These are phyloP conservation scores for Solanum paucissectum DNA, from an alignment of 257 asterid species.

Conservation along the genomic window DNA sequence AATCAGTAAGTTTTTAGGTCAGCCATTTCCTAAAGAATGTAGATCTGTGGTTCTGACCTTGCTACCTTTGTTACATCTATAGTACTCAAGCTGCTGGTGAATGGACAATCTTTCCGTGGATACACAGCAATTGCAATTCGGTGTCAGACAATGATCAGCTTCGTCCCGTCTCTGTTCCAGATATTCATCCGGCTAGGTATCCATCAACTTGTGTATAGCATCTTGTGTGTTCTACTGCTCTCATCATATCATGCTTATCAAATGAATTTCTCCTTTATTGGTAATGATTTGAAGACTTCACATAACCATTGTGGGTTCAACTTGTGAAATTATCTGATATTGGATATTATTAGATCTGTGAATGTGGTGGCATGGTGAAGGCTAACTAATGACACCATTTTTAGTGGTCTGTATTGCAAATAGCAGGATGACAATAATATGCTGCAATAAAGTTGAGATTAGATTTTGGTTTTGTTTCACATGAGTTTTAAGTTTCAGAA, in stretches of 20 bases:
- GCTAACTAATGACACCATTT: neutral
- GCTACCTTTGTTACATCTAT: conserved; percentile 2
- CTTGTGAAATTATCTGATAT: neutral
- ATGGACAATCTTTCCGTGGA: conserved; percentile 98
- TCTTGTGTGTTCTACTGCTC: neutral
- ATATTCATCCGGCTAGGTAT: conserved; percentile 95
- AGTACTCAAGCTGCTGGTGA: conserved; percentile 64
- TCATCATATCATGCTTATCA: neutral
- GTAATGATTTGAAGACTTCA: neutral
- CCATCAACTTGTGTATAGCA: neutral
- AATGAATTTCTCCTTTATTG: neutral
- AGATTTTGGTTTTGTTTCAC: neutral
- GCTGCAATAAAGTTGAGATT: neutral
- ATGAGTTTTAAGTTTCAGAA: neutral
- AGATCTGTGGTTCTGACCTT: conserved; percentile 8
- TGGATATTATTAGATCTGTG: neutral
- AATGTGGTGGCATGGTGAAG: neutral
- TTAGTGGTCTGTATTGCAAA: neutral
- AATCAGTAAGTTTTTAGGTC: conserved; percentile 49
- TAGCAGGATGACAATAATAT: neutral
- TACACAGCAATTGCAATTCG: conserved; percentile 90
- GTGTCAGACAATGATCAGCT: conserved; percentile 85
- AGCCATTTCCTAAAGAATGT: neutral
- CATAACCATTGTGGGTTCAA: neutral
- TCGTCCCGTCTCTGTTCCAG: conserved; percentile 81